Evolutionary conservation across 2,329 filamentous ascomycete species (phyloP).

Genomic region (Trichoderma breve): DNA sequence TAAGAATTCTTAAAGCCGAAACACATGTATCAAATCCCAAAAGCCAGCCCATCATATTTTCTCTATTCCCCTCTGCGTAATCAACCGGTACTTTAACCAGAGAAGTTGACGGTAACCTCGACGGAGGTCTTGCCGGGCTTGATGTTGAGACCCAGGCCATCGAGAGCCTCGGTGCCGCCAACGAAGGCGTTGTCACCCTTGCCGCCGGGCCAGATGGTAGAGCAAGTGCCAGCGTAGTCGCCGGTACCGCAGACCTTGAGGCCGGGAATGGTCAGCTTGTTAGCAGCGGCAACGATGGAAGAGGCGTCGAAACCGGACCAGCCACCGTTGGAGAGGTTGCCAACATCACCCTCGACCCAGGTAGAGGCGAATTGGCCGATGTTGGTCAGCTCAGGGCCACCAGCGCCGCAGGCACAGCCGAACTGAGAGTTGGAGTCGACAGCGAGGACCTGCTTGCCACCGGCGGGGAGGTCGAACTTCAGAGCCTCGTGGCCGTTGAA

Average conservation of each 20-base stretch:
- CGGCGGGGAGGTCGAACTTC: conserved; percentile 41
- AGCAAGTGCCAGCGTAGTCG: conserved; percentile 41
- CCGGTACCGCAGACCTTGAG: conserved; percentile 40
- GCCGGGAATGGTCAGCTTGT: conserved; percentile 33
- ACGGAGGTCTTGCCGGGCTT: conserved; percentile 31
- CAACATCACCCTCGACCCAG: conserved; percentile 53
- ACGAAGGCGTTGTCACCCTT: conserved; percentile 40
- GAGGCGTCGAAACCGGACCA: conserved; percentile 54
- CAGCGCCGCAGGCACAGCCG: conserved; percentile 43
- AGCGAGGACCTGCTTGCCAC: conserved; percentile 42
- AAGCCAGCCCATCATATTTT: conserved; percentile 6
- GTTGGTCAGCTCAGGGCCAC: conserved; percentile 35
- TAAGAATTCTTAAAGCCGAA: conserved; percentile 12
- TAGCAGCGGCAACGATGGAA: conserved; percentile 43
- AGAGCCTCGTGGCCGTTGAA: conserved; percentile 43
- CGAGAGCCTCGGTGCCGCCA: conserved; percentile 36
- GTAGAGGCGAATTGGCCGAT: conserved; percentile 43
- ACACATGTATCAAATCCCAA: conserved; percentile 12
- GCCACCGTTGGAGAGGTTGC: conserved; percentile 43
- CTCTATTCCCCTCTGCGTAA: conserved; percentile 4
- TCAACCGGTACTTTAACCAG: neutral
- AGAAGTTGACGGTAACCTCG: conserved; percentile 34
- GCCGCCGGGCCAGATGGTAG: conserved; percentile 38
- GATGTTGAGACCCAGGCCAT: conserved; percentile 44
- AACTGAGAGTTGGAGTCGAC: conserved; percentile 49